Percentiles rank a stretch among this genome's conserved stretches.
Conservation (phyloP, 495 filamentous ascomycete genomes). For the Daldinia concentrica region DNA sequence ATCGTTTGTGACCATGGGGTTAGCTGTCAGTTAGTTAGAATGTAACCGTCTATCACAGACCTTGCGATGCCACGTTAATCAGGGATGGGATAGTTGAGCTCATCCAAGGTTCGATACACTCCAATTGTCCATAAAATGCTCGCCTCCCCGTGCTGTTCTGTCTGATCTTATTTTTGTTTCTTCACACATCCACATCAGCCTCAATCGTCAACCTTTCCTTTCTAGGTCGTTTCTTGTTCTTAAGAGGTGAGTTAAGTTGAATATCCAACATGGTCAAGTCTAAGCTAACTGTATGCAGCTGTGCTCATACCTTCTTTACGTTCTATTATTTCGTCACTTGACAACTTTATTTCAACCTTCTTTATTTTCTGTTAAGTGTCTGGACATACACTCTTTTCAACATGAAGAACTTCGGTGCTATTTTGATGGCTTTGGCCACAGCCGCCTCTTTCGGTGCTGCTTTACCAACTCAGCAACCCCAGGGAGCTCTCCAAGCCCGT, state of each 20-base stretch:
- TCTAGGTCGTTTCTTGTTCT: constrained; percentile 44
- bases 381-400: constrained; percentile 45
- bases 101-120: constrained; percentile 29
- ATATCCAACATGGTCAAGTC: constrained; percentile 11
- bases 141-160: constrained; percentile 25
- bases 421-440: constrained; percentile 49
- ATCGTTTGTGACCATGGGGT: constrained; percentile 2
- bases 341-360: constrained; percentile 36
- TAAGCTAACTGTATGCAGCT: constrained; percentile 43
- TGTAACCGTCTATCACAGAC: constrained; percentile 22
- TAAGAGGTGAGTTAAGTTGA: constrained; percentile 45
- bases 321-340: constrained; percentile 30
- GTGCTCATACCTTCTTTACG: constrained; percentile 51
- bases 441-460: constrained; percentile 47
- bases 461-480: constrained; percentile 36
- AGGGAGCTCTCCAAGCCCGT: constrained; percentile 13
- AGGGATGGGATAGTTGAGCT: constrained; percentile 35
- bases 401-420: constrained; percentile 54
- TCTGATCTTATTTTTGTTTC: constrained; percentile 28
- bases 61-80: constrained; percentile 23
- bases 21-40: constrained; percentile 6
- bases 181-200: constrained; percentile 41
- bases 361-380: constrained; percentile 40
- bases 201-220: constrained; percentile 37
- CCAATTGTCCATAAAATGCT: constrained; percentile 45